Base-by-base conservation (phyloP, 306 rosid genomes). In the Rosa persica region DNA sequence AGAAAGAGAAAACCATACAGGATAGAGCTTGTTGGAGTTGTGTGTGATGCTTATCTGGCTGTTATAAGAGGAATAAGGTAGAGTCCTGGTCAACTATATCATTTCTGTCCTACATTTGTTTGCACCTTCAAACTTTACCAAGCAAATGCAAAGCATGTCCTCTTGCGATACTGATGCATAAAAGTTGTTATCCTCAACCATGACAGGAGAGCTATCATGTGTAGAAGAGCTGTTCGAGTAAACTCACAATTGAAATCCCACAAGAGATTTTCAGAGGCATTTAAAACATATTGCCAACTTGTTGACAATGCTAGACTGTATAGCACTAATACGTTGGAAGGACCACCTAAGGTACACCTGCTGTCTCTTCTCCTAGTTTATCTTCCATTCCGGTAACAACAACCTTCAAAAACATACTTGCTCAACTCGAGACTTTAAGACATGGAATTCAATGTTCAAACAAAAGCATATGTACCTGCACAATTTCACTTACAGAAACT, bases 21-120 rank as follows among this genome's bases (percentile, higher is more conserved):
- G 83, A 89, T 96, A 84, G 98, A 96, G 86, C 90, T 96, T 23
- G 96, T 96, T 80, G 99, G 99, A 81, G 94, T 93, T 78, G 94
- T 96, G 15, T 96, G 99, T 64, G 99, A 96, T 85, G 99, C 98
- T 77, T 93, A 93, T 80, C 89, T 93, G 61, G 97, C 98, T 47
- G 97, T 91, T 72, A 80, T 88, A 70, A 81, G 98, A 87, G 98
- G 97, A 88, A 93, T 87, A 86, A 93, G 98, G 98, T 92, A 81
- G 75, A 47, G 58, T 42, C 25, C 61, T 22, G 30, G 46, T 55
- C 57, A 79, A 76, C 30, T 38, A 57, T 39, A 44, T 57, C 34
- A 68, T 12, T 22, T 66, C 25, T 47, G 38, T 76, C 57, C 70
- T 66, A 44, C 74, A 76, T 22, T 5, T 22, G 19, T 71, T 68